A percentile compares a stretch with the other conserved stretches of the same genome.
phyloP scores from a whole-genome alignment of 257 asterid genomes.

The Przewalskia tangutica region DNA sequence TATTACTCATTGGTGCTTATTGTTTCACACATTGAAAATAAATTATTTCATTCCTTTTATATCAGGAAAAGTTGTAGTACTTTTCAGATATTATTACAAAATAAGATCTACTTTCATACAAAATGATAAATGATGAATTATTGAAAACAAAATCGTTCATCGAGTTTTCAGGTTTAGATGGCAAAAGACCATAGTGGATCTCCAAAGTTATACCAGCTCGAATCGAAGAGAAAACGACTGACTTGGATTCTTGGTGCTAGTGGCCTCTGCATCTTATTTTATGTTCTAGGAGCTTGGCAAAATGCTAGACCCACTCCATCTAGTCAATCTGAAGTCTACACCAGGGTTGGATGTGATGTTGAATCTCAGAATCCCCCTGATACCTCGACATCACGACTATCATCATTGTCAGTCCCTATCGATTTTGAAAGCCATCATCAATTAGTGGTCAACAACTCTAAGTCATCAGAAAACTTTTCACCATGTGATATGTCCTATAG shows the following conservation, averaged over 20 bases:
- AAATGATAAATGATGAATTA: too few species aligned
- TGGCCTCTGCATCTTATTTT: constrained; percentile 60
- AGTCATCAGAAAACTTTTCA: constrained; percentile 26
- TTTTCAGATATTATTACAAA: too few species aligned
- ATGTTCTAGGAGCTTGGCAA: constrained; percentile 68
- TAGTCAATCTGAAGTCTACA: constrained; percentile 30
- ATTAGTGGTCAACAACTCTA: constrained; percentile 36
- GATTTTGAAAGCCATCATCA: constrained; percentile 86
- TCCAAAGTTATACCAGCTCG: constrained; percentile 64
- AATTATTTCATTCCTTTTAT: too few species aligned
- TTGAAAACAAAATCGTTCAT: too few species aligned
- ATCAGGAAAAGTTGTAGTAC: too few species aligned
- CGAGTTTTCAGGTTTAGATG: constrained; percentile 27
- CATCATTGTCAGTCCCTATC: constrained; percentile 14
- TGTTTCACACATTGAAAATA: too few species aligned
- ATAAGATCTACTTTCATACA: too few species aligned
- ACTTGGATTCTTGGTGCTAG: constrained; percentile 54
- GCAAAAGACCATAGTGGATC: constrained; percentile 67
- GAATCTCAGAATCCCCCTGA: constrained; percentile 9
- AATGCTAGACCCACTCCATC: constrained; percentile 29
- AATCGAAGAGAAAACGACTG: constrained; percentile 43
- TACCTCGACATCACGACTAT: neutral
- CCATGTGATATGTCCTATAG: constrained; percentile 46
- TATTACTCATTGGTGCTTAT: too few species aligned
- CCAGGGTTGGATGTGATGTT: constrained; percentile 48